These are phyloP conservation scores for Chlorella sorokiniana DNA, from an alignment of 139 green algal genomes.

Conservation along the genomic window DNA sequence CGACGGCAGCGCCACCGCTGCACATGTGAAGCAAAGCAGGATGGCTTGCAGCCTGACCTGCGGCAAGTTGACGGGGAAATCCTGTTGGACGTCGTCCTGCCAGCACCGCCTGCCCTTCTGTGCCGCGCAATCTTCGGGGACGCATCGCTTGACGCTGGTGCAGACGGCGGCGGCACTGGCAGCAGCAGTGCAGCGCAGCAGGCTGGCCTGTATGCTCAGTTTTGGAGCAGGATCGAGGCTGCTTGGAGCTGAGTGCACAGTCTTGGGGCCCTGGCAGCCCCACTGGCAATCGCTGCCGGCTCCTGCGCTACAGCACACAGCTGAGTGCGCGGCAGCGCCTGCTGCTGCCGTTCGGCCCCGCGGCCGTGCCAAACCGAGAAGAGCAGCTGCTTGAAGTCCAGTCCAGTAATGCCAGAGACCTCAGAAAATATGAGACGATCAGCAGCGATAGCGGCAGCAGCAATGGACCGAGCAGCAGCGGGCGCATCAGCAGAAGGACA, in stretches of 20 bases:
- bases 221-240: neutral
- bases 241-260: neutral
- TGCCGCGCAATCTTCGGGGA: neutral
- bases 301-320: neutral
- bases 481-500: no score
- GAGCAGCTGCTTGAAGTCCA: slow-evolving; percentile 6
- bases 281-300: neutral
- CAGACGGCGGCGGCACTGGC: neutral
- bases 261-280: neutral
- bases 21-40: neutral
- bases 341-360: slow-evolving; percentile 20
- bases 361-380: neutral
- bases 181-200: neutral
- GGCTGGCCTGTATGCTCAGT: neutral
- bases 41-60: no score
- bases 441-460: neutral
- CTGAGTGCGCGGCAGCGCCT: slow-evolving; percentile 7
- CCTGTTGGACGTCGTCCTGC: slow-evolving; percentile 12
- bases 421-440: neutral
- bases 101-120: neutral
- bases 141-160: neutral
- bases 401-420: neutral
- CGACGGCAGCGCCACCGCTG: neutral
- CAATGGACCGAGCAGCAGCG: neutral
- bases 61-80: neutral